Percentiles rank a stretch among this genome's conserved stretches.
Evolutionary conservation across 352 stramenopile genomes (phyloP).

Genomic region (Phytophthora pisi): DNA sequence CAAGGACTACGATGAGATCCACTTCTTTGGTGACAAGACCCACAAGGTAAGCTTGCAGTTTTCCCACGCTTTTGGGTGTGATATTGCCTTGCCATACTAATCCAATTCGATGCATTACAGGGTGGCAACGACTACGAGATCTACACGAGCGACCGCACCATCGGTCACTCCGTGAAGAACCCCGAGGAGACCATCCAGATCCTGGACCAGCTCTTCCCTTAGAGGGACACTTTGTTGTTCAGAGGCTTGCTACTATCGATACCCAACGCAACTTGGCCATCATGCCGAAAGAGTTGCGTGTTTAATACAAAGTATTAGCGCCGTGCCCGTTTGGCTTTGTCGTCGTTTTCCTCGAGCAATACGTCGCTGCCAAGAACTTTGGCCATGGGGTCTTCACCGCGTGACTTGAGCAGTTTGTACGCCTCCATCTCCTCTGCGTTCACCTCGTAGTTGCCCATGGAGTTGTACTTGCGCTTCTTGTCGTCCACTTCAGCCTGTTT

Average conservation of each 20-base stretch:
- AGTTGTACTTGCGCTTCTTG: conserved; percentile 96
- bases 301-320: conserved; percentile 33
- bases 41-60: conserved; percentile 72
- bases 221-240: conserved; percentile 24
- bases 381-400: conserved; percentile 94
- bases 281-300: conserved; percentile 33
- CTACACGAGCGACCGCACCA: conserved; percentile 95
- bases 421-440: conserved; percentile 97
- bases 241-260: conserved; percentile 21
- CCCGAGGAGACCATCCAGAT: conserved; percentile 97
- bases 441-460: conserved; percentile 89
- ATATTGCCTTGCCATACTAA: conserved; percentile 11
- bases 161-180: conserved; percentile 96
- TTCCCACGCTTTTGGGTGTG: conserved; percentile 1
- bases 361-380: conserved; percentile 81
- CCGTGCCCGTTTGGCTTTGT: conserved; percentile 30
- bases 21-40: conserved; percentile 99
- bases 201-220: conserved; percentile 97
- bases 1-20: conserved; percentile 98
- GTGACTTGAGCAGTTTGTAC: conserved; percentile 92
- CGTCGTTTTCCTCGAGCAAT: conserved; percentile 42
- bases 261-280: conserved; percentile 30
- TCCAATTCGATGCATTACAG: conserved; percentile 25
- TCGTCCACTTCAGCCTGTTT: conserved; percentile 58
- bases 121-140: conserved; percentile 99